These are phyloP conservation scores for Podospora pseudoanserina DNA, from an alignment of 495 filamentous ascomycete species.

Conservation along the genomic window DNA sequence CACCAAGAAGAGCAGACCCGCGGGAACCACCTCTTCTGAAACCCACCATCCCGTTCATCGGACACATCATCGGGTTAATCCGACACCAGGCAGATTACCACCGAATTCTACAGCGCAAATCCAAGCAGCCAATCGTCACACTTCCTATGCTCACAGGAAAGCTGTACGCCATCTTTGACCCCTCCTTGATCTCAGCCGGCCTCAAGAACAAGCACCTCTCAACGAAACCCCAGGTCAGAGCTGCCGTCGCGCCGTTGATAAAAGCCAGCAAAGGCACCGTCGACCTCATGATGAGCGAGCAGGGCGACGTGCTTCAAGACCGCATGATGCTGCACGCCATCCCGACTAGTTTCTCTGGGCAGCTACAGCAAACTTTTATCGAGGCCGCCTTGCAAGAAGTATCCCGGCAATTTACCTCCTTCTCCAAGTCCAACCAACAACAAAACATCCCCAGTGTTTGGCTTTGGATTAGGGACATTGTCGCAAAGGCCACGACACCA, in stretches of 20 bases:
- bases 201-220: slow-evolving; percentile 20
- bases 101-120: slow-evolving; percentile 11
- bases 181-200: slow-evolving; percentile 15
- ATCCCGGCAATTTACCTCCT: background rate
- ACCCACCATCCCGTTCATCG: slow-evolving; percentile 28
- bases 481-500: background rate
- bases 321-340: slow-evolving; percentile 2
- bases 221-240: slow-evolving; percentile 4
- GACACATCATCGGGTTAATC: slow-evolving; percentile 29
- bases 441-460: slow-evolving; percentile 10
- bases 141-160: slow-evolving; percentile 29
- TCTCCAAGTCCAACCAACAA: background rate
- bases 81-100: slow-evolving; percentile 27
- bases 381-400: slow-evolving; percentile 5
- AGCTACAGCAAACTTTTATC: slow-evolving; percentile 1
- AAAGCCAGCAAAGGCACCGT: background rate
- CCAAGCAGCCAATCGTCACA: slow-evolving; percentile 19
- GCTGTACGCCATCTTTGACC: slow-evolving; percentile 26
- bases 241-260: background rate
- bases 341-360: background rate
- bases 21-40: slow-evolving; percentile 30
- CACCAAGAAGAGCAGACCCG: slow-evolving; percentile 10
- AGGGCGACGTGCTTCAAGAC: slow-evolving; percentile 1
- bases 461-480: slow-evolving; percentile 13
- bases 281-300: background rate